phyloP scores from a whole-genome alignment of 192 early-diverging fungal species.

The Jimgerdemannia lactiflua region DNA sequence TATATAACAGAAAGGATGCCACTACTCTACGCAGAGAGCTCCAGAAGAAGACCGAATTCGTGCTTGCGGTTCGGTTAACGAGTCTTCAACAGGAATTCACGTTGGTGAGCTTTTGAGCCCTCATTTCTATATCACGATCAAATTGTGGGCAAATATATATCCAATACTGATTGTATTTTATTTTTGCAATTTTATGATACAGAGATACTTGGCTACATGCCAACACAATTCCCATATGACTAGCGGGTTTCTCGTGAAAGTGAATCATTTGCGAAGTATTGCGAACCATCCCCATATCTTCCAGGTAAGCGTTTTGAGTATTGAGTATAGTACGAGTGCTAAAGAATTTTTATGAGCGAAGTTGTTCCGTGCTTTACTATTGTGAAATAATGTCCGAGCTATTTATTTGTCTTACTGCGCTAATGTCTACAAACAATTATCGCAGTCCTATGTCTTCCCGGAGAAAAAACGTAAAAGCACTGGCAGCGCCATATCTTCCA shows the following conservation, averaged over 20 bases:
- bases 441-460: not conserved
- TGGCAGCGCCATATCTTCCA: not conserved
- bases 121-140: too few relatives aligned
- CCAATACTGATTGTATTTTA: too few relatives aligned
- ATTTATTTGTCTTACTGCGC: too few relatives aligned
- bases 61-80: slow-evolving; percentile 62
- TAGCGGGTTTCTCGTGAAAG: not conserved
- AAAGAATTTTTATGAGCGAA: too few relatives aligned
- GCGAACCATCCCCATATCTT: not conserved
- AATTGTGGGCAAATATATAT: too few relatives aligned
- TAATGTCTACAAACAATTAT: not conserved
- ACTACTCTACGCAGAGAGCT: slow-evolving; percentile 51
- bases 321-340: too few relatives aligned
- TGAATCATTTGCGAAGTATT: not conserved
- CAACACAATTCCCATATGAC: not conserved
- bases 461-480: not conserved
- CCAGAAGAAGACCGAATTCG: slow-evolving; percentile 68
- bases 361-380: too few relatives aligned
- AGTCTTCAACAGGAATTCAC: slow-evolving; percentile 57
- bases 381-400: too few relatives aligned
- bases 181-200: not conserved
- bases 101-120: slow-evolving; percentile 19
- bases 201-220: not conserved
- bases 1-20: slow-evolving; percentile 41
- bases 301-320: not conserved